Conservation (phyloP, 192 early-diverging fungal genomes). For the Coemansia biformis region DNA sequence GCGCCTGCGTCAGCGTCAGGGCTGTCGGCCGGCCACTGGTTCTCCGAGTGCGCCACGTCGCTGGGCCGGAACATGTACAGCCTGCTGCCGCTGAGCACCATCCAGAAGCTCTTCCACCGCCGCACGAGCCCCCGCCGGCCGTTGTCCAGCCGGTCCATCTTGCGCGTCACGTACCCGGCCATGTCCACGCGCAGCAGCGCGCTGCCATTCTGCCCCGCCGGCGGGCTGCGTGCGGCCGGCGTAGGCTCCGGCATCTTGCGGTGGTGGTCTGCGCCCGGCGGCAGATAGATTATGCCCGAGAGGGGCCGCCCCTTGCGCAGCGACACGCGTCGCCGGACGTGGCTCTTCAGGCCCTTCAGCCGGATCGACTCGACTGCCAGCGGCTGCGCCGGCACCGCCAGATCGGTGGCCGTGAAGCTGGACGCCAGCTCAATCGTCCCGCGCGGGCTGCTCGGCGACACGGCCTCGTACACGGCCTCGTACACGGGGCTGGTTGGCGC, state of each 20-base stretch:
- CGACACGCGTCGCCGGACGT: slow-evolving; percentile 42
- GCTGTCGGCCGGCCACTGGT: slow-evolving; percentile 7
- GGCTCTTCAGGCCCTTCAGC: slow-evolving; percentile 37
- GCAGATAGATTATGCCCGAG: slow-evolving; percentile 38
- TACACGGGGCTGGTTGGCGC: slow-evolving; percentile 4
- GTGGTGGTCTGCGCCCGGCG: background rate
- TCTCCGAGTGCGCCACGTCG: slow-evolving; percentile 52
- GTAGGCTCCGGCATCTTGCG: slow-evolving; percentile 4
- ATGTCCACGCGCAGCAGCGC: slow-evolving; percentile 55
- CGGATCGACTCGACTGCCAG: slow-evolving; percentile 39
- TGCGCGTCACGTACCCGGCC: slow-evolving; percentile 65
- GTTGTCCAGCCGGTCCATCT: slow-evolving; percentile 64
- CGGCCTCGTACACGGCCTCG: background rate
- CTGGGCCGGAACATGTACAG: slow-evolving; percentile 63
- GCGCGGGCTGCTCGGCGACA: slow-evolving; percentile 19
- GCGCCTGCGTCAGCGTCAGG: background rate
- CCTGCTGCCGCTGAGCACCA: slow-evolving; percentile 72
- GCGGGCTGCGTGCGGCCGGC: background rate
- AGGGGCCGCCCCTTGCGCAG: slow-evolving; percentile 42
- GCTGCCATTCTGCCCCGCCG: slow-evolving; percentile 6
- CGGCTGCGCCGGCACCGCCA: slow-evolving; percentile 24
- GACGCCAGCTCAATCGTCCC: slow-evolving; percentile 5
- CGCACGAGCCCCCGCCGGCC: slow-evolving; percentile 61
- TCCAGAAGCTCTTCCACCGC: slow-evolving; percentile 69
- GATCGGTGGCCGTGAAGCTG: slow-evolving; percentile 17